A percentile compares a stretch with the other conserved stretches of the same genome.
These are phyloP conservation scores for Calonectria pseudoreteaudii DNA, from an alignment of 2,329 filamentous ascomycete genomes.

Conservation along the genomic window DNA sequence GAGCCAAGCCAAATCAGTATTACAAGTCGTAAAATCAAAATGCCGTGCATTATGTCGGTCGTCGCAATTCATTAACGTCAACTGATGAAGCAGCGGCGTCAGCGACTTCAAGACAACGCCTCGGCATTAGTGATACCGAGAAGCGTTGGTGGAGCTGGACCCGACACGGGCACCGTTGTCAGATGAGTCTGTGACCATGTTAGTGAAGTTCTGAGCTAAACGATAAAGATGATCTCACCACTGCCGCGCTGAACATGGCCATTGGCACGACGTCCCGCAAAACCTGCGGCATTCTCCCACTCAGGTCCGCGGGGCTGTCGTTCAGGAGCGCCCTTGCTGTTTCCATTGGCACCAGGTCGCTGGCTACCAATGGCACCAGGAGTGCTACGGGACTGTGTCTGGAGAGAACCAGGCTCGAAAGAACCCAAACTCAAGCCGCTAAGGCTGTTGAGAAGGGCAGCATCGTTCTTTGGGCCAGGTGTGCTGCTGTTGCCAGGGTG, in stretches of 20 bases:
- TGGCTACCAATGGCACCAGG: slow-evolving; percentile 76
- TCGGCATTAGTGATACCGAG: slow-evolving; percentile 51
- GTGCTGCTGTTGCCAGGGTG: slow-evolving; percentile 52
- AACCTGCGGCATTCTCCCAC: slow-evolving; percentile 68
- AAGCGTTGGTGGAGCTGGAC: slow-evolving; percentile 48
- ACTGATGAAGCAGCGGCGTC: slow-evolving; percentile 26
- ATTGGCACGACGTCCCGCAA: slow-evolving; percentile 66
- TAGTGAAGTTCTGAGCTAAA: slow-evolving; percentile 19
- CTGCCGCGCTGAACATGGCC: slow-evolving; percentile 73
- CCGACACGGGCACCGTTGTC: slow-evolving; percentile 55
- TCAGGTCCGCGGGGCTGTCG: slow-evolving; percentile 74
- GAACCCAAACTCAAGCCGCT: slow-evolving; percentile 64
- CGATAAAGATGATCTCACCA: slow-evolving; percentile 56
- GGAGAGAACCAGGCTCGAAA: slow-evolving; percentile 59
- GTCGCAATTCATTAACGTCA: slow-evolving; percentile 43
- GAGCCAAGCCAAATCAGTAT: slow-evolving; percentile 47
- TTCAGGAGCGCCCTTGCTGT: slow-evolving; percentile 63
- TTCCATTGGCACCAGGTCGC: slow-evolving; percentile 63
- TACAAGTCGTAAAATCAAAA: slow-evolving; percentile 53
- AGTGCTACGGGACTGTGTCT: slow-evolving; percentile 55
- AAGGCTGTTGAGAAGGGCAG: slow-evolving; percentile 60
- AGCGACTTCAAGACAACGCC: slow-evolving; percentile 15
- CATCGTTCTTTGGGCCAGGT: slow-evolving; percentile 53
- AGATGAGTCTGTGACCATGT: slow-evolving; percentile 52
- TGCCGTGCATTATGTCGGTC: slow-evolving; percentile 41